Percentiles rank a stretch among this genome's conserved stretches.
Conservation (phyloP, 768 basidiomycete species). For the Amanita thiersii region DNA sequence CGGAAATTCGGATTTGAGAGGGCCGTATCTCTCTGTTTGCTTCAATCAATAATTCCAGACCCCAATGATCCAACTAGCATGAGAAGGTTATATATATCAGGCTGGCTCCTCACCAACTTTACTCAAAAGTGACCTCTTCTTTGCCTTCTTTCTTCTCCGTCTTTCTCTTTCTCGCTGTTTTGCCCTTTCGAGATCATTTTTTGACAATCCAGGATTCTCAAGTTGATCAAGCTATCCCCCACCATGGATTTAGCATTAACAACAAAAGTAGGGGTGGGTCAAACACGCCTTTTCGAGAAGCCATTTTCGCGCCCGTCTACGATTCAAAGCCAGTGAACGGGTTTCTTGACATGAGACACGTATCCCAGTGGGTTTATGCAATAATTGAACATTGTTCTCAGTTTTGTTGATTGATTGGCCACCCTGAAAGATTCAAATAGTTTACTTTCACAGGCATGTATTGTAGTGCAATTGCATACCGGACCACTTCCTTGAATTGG, state of each 20-base stretch:
- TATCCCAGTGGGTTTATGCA: conserved; percentile 84
- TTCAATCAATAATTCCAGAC: too few relatives aligned
- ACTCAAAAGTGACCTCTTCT: conserved; percentile 44
- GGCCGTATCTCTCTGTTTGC: too few relatives aligned
- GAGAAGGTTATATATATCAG: conserved; percentile 1
- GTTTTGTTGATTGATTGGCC: conserved; percentile 98
- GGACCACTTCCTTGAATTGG: conserved; percentile 67
- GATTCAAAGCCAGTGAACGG: conserved; percentile 72
- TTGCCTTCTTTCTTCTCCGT: conserved; percentile 69
- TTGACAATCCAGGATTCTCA: conserved; percentile 71
- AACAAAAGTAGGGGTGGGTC: conserved; percentile 15
- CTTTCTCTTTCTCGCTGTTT: conserved; percentile 72
- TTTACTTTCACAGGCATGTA: background rate
- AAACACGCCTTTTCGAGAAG: conserved; percentile 69
- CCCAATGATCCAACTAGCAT: too few relatives aligned
- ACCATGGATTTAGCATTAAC: conserved; percentile 15
- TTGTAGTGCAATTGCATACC: conserved; percentile 23
- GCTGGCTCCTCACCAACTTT: conserved; percentile 12
- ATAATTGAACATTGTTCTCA: conserved; percentile 81
- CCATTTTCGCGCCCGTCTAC: conserved; percentile 65
- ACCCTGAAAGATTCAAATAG: conserved; percentile 34
- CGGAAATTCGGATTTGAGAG: too few relatives aligned
- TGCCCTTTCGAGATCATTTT: conserved; percentile 57
- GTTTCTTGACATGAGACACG: conserved; percentile 87
- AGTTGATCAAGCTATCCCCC: conserved; percentile 56